A percentile compares a stretch with the other conserved stretches of the same genome.
These are phyloP conservation scores for Entonaema liquescens DNA, from an alignment of 495 filamentous ascomycete species.

Conservation along the genomic window DNA sequence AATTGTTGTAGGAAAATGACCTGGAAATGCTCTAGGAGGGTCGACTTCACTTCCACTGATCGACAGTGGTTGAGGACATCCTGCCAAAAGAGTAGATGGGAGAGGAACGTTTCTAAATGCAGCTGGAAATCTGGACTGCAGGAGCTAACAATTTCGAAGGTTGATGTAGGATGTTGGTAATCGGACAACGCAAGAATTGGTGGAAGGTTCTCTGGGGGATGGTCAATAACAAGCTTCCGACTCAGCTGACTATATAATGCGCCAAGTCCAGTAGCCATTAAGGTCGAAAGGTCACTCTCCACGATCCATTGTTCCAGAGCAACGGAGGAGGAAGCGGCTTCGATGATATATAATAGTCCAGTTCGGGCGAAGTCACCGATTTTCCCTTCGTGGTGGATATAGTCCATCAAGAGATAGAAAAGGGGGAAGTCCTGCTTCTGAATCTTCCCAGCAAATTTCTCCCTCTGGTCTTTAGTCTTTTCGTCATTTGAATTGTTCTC, in stretches of 20 bases:
- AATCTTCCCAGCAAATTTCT: conserved; percentile 83
- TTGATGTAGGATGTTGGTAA: conserved; percentile 68
- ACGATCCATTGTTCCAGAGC: conserved; percentile 94
- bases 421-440: conserved; percentile 94
- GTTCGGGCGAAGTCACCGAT: conserved; percentile 98
- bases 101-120: conserved; percentile 91
- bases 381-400: conserved; percentile 91
- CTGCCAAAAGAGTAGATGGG: conserved; percentile 96
- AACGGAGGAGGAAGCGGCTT: conserved; percentile 83
- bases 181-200: conserved; percentile 88
- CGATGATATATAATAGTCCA: conserved; percentile 93
- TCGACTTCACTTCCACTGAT: conserved; percentile 89
- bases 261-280: conserved; percentile 96
- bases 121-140: conserved; percentile 74
- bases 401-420: conserved; percentile 94
- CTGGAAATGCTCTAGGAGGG: conserved; percentile 94
- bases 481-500: conserved; percentile 51
- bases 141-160: conserved; percentile 73
- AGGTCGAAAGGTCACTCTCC: conserved; percentile 92
- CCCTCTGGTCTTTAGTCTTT: conserved; percentile 55
- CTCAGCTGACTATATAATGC: conserved; percentile 97
- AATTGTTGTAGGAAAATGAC: conserved; percentile 95
- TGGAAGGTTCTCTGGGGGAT: conserved; percentile 71
- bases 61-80: conserved; percentile 95
- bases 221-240: conserved; percentile 71